Evolutionary conservation across 208 protist genomes (phyloP).

Genomic region (Leishmania guyanensis): DNA sequence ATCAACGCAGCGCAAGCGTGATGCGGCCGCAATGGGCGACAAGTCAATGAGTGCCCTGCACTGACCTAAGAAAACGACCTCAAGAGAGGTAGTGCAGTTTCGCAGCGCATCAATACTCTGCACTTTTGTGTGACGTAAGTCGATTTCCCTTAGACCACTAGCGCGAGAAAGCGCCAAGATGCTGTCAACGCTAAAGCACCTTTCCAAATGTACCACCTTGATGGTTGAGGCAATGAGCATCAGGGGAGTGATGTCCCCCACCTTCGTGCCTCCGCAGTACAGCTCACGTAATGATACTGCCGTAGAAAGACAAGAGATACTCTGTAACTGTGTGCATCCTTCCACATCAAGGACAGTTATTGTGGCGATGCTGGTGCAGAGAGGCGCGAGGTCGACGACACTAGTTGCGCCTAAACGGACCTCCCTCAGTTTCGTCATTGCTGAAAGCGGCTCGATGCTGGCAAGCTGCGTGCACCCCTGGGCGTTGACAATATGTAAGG

Average conservation of each 20-base stretch:
- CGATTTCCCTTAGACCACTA: neutral
- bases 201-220: neutral
- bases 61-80: neutral
- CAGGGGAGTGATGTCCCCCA: neutral
- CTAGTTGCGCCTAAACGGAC: neutral
- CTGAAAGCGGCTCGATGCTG: constrained; percentile 1
- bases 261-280: constrained; percentile 9
- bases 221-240: neutral
- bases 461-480: neutral
- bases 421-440: neutral
- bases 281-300: constrained; percentile 2
- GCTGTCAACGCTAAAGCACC: neutral
- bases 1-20: neutral
- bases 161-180: neutral
- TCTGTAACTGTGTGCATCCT: neutral
- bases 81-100: neutral
- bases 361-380: neutral
- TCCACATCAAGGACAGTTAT: constrained; percentile 9
- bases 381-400: neutral
- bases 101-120: neutral
- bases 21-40: neutral
- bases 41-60: constrained; percentile 1
- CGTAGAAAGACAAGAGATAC: neutral
- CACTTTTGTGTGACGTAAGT: neutral
- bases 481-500: neutral